These are phyloP conservation scores for Begonia fuchsioides DNA, from an alignment of 306 rosid genomes.

Conservation along the genomic window DNA sequence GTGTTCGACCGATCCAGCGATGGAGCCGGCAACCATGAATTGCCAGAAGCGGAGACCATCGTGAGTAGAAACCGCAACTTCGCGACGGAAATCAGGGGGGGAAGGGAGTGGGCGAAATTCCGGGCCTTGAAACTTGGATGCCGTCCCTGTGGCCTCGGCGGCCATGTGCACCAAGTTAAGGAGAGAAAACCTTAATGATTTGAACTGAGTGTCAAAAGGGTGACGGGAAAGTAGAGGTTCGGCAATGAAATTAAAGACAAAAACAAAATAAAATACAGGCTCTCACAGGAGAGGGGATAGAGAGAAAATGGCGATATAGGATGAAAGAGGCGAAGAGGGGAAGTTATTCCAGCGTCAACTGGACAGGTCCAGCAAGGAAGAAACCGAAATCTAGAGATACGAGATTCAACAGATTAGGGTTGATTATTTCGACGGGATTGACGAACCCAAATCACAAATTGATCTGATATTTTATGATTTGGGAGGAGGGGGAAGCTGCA, in stretches of 20 bases:
- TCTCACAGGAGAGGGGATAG: neutral
- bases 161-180: constrained; percentile 2
- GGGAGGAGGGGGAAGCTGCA: no score
- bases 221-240: neutral
- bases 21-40: constrained; percentile 75
- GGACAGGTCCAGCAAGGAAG: no score
- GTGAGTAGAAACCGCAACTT: constrained; percentile 24
- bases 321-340: neutral
- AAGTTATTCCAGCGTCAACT: neutral
- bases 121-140: constrained; percentile 13
- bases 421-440: neutral
- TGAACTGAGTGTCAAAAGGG: neutral
- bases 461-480: no score
- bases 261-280: neutral
- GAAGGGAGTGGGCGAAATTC: constrained; percentile 19
- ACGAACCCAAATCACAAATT: no score
- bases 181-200: neutral
- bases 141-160: constrained; percentile 29
- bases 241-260: neutral
- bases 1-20: constrained; percentile 73
- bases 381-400: neutral
- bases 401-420: neutral
- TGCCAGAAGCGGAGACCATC: constrained; percentile 86
- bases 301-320: neutral
- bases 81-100: constrained; percentile 41